phyloP scores from a whole-genome alignment of 805 yeast species.

The Starmerella riodocensis region DNA sequence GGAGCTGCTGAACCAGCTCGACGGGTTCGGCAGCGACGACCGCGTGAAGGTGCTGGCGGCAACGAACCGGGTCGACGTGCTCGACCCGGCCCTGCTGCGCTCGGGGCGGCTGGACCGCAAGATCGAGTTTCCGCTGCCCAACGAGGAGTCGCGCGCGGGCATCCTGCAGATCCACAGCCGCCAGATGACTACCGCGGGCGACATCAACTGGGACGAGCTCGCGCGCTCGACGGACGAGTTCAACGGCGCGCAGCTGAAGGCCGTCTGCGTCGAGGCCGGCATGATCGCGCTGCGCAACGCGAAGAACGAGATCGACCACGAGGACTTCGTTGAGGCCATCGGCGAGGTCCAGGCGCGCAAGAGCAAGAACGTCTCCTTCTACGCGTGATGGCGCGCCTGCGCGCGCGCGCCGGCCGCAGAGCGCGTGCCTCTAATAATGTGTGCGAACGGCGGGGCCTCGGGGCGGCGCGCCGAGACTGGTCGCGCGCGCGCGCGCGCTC shows the following conservation, averaged over 20 bases:
- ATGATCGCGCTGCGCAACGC: constrained; percentile 98
- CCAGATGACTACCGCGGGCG: constrained; percentile 78
- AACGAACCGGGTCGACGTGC: constrained; percentile 91
- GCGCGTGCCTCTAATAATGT: too few relatives aligned
- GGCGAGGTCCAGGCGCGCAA: constrained; percentile 98
- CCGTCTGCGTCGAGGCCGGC: constrained; percentile 98
- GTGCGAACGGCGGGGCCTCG: too few relatives aligned
- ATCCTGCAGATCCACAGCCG: constrained; percentile 94
- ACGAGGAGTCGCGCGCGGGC: constrained; percentile 94
- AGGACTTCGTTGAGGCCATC: constrained; percentile 95
- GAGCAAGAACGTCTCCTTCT: constrained; percentile 86
- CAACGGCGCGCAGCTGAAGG: constrained; percentile 97
- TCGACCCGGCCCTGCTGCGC: constrained; percentile 96
- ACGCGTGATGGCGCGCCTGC: constrained; percentile 41
- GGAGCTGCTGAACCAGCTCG: constrained; percentile 91
- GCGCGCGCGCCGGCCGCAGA: not conserved
- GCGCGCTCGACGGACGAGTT: constrained; percentile 97
- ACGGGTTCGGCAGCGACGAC: constrained; percentile 95
- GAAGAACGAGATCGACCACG: constrained; percentile 81
- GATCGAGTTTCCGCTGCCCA: constrained; percentile 94
- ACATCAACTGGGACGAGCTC: constrained; percentile 93
- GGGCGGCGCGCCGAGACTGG: too few relatives aligned
- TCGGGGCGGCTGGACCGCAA: constrained; percentile 96
- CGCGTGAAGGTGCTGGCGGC: constrained; percentile 96
- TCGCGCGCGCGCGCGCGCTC: too few relatives aligned